A percentile compares a stretch with the other conserved stretches of the same genome.
Conservation (phyloP, 2,329 filamentous ascomycete genomes). For the Saccharata proteae region DNA sequence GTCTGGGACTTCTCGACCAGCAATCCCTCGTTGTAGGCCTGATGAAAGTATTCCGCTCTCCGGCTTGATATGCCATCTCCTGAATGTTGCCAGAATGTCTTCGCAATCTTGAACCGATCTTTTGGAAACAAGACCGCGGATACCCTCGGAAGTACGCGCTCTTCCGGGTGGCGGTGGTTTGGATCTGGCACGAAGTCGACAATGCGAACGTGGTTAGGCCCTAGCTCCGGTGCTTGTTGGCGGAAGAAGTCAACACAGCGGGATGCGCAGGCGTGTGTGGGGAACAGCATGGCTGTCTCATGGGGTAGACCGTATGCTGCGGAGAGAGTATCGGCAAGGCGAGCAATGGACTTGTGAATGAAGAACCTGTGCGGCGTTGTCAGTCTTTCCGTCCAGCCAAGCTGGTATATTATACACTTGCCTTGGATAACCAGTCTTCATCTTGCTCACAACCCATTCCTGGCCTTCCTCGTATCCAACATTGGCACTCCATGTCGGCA, state of each 20-base stretch:
- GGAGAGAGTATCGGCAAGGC: slow-evolving; percentile 58
- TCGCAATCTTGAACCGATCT: slow-evolving; percentile 59
- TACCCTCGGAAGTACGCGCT: slow-evolving; percentile 31
- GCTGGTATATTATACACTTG: slow-evolving; percentile 23
- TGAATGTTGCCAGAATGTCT: slow-evolving; percentile 94
- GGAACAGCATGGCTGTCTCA: slow-evolving; percentile 71
- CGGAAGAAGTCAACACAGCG: slow-evolving; percentile 65
- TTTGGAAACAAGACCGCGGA: slow-evolving; percentile 55
- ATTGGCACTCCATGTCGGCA: slow-evolving; percentile 87
- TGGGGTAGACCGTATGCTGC: slow-evolving; percentile 48
- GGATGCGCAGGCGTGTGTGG: slow-evolving; percentile 55
- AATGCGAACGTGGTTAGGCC: slow-evolving; percentile 38
- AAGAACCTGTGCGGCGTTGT: slow-evolving; percentile 55
- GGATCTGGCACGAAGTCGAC: slow-evolving; percentile 54
- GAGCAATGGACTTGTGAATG: slow-evolving; percentile 70
- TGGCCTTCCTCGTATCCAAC: slow-evolving; percentile 90
- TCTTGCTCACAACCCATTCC: slow-evolving; percentile 68
- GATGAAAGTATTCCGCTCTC: slow-evolving; percentile 77
- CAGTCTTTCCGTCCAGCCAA: not conserved
- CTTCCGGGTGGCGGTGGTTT: slow-evolving; percentile 36
- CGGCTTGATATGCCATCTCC: slow-evolving; percentile 88
- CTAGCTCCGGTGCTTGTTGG: slow-evolving; percentile 42
- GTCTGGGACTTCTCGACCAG: slow-evolving; percentile 39
- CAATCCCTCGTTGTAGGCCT: slow-evolving; percentile 58
- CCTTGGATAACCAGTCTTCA: slow-evolving; percentile 88